A percentile compares a stretch with the other conserved stretches of the same genome.
phyloP scores from a whole-genome alignment of 2,329 filamentous ascomycete species.

The Hypoxylon rubiginosum region DNA sequence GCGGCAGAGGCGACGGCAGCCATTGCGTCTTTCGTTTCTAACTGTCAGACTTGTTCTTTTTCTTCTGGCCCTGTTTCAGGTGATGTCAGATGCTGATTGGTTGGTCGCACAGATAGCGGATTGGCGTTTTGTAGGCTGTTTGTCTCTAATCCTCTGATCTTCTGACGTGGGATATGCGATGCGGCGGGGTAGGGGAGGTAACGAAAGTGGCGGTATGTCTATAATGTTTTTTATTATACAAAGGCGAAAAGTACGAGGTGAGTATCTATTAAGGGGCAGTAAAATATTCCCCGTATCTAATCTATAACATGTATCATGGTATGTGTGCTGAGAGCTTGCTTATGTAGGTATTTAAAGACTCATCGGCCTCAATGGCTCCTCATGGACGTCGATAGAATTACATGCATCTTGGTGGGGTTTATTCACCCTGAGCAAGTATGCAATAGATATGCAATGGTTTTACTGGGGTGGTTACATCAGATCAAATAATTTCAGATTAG shows the following conservation, averaged over 20 bases:
- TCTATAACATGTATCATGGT: background rate
- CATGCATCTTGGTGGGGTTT: slow-evolving; percentile 20
- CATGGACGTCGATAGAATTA: slow-evolving; percentile 33
- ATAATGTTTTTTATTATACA: background rate
- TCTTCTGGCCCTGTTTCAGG: background rate
- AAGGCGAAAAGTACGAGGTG: background rate
- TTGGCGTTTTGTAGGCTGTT: no score
- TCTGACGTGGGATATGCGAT: background rate
- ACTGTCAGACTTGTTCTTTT: background rate
- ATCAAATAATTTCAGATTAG: background rate
- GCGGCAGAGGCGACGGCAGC: slow-evolving; percentile 16
- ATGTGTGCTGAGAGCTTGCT: background rate
- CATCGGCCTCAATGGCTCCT: slow-evolving; percentile 1
- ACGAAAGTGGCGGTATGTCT: background rate
- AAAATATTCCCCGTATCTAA: background rate
- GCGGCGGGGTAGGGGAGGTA: no score
- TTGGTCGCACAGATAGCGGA: background rate
- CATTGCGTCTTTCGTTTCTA: slow-evolving; percentile 4
- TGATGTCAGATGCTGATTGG: background rate
- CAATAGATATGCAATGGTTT: background rate
- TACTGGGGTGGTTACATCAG: background rate
- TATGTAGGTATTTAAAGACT: background rate
- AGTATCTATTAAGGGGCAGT: background rate
- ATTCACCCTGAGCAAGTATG: no score
- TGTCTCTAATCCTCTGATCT: no score